Base-by-base conservation (phyloP, 2,329 filamentous ascomycete genomes). In the Emericellopsis cladophorae region DNA sequence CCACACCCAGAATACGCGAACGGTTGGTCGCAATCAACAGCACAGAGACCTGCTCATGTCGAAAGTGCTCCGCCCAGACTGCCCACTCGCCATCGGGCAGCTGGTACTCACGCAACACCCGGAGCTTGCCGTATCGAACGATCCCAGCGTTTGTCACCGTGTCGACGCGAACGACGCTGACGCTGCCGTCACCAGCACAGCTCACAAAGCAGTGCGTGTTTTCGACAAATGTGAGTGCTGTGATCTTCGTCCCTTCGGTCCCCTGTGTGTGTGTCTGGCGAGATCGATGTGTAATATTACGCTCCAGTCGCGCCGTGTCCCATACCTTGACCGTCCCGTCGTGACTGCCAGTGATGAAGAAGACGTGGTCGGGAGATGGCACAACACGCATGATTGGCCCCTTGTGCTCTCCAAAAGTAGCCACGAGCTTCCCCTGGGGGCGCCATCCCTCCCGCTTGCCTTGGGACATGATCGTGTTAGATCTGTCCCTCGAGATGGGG, bases 171-270 rank as follows among this genome's bases (percentile, higher is more conserved):
- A 95, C 83, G 2, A 93, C 84, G 54, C 94, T 83, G 9, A 98
- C 80, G 50, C 81, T 90, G 18, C 92, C 92, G 57, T 98, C 89
- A 37, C 76, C 87, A 5, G 85, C 89, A 40, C 86, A 92, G 54
- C 85, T 94, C 45, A 95, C 72, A 55, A 98, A 96, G 18, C 85
- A 89, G 57, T 96, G 88, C 0, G 89, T 95, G 49, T 88, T 84
- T 54, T 96, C 89, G 32, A 98, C 77, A 55, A 98, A 96, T 50
- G 86, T 89, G 18, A 98, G 60, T 12, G 85, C 81, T 24, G 86
- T 79, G 3, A 96, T 83, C 44, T 77, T 82, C 0, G 80, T 74
- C 2, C 80, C 82, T 1, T 74, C 62, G 0, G 72, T 74, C 26
- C 26, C 26, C 51, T 95, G 85, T 43, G 72, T 80, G 61, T 95